A percentile compares a stretch with the other conserved stretches of the same genome.
Evolutionary conservation across 148 eudicot species (phyloP).

Genomic region (Camellia lanceoleosa): DNA sequence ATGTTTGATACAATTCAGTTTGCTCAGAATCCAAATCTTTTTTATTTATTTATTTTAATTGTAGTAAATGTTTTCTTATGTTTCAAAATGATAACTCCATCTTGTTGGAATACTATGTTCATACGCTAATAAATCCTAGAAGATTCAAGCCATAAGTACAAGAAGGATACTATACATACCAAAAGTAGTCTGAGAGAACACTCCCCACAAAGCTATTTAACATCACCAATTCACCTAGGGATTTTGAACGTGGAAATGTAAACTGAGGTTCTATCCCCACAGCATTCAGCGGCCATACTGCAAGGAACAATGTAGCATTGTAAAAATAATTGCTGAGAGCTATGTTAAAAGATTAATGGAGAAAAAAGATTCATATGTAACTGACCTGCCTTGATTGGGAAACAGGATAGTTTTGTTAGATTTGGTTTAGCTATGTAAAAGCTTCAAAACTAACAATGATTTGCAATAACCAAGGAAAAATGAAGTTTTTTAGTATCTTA

Average conservation of each 20-base stretch:
- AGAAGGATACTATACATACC: conserved; percentile 19
- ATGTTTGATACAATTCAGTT: neutral
- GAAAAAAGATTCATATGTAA: too few species aligned
- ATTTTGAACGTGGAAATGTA: conserved; percentile 27
- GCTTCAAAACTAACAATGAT: neutral
- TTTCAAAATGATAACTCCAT: neutral
- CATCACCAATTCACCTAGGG: conserved; percentile 32
- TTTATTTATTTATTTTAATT: too few species aligned
- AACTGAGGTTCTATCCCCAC: conserved; percentile 37
- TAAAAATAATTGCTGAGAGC: neutral
- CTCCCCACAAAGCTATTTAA: conserved; percentile 49
- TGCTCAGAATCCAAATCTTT: neutral
- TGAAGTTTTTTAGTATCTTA: conserved; percentile 7
- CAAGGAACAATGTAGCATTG: conserved; percentile 8
- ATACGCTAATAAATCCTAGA: neutral
- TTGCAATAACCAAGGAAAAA: neutral
- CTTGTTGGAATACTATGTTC: neutral
- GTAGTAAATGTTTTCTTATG: too few species aligned
- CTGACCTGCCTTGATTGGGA: too few species aligned
- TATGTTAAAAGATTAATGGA: neutral
- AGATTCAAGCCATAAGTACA: neutral
- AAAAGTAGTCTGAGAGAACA: conserved; percentile 41
- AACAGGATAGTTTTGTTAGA: too few species aligned
- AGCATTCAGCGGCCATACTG: conserved; percentile 40
- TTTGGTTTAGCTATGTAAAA: neutral